Evolutionary conservation across 192 early-diverging fungal genomes (phyloP).

Genomic region (Globomyces pollinis-pini): DNA sequence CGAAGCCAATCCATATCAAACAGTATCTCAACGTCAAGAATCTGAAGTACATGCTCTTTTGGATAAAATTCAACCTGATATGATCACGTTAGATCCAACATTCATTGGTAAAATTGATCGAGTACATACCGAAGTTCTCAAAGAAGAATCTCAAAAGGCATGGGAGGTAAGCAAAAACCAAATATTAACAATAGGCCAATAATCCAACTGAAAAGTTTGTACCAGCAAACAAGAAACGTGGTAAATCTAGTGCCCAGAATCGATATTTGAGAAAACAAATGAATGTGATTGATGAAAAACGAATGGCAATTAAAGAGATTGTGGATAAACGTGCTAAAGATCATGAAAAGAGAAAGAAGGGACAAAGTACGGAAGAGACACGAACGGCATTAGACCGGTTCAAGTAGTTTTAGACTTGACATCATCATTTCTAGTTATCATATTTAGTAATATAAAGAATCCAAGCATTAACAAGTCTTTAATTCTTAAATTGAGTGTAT

Average conservation of each 20-base stretch:
- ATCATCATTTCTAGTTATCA: too few species aligned
- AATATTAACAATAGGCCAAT: slow-evolving; percentile 28
- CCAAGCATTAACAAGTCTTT: too few species aligned
- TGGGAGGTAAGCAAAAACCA: slow-evolving; percentile 40
- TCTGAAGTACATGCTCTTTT: slow-evolving; percentile 77
- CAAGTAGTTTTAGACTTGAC: slow-evolving; percentile 4
- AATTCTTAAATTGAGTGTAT: too few species aligned
- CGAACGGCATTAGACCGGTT: slow-evolving; percentile 62
- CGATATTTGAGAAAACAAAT: slow-evolving; percentile 70
- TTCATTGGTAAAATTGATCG: slow-evolving; percentile 74
- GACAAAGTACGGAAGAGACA: slow-evolving; percentile 34
- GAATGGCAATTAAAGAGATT: slow-evolving; percentile 46
- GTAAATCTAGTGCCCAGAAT: slow-evolving; percentile 67
- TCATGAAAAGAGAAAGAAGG: slow-evolving; percentile 36
- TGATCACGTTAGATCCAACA: slow-evolving; percentile 77
- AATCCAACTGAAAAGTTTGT: slow-evolving; percentile 41
- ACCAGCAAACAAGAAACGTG: slow-evolving; percentile 54
- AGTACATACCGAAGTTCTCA: slow-evolving; percentile 48
- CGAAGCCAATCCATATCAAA: slow-evolving; percentile 89
- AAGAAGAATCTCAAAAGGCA: slow-evolving; percentile 50
- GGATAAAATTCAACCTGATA: slow-evolving; percentile 92
- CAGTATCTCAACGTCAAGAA: slow-evolving; percentile 78
- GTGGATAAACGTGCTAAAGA: slow-evolving; percentile 51
- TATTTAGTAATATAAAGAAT: too few species aligned
- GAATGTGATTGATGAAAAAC: slow-evolving; percentile 72